phyloP scores from a whole-genome alignment of 164 flowering plant genomes.

The Sedum album region DNA sequence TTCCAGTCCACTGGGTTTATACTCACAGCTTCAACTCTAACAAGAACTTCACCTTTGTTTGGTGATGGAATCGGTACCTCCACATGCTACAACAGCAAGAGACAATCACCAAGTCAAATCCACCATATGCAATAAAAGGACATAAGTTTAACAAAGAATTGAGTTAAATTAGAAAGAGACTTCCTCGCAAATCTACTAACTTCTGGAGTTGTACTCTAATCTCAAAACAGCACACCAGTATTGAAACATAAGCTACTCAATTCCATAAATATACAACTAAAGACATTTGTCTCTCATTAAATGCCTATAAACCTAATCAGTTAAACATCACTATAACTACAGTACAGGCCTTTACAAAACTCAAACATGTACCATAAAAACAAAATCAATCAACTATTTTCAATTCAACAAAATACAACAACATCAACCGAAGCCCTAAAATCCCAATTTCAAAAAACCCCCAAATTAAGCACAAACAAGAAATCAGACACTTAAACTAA shows the following conservation, averaged over 20 bases:
- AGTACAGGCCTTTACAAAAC: background rate
- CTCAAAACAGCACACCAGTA: background rate
- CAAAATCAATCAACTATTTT: background rate
- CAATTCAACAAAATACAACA: background rate
- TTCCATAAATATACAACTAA: background rate
- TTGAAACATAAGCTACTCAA: background rate
- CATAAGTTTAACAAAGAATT: too few species aligned
- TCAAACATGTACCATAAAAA: background rate
- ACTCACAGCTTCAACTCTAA: too few species aligned
- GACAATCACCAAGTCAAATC: background rate
- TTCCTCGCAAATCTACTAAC: too few species aligned
- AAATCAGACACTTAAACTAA: background rate
- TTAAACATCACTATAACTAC: too few species aligned
- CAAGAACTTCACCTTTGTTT: too few species aligned
- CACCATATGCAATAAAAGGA: background rate
- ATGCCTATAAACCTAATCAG: too few species aligned
- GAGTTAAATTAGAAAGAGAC: too few species aligned
- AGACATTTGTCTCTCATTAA: too few species aligned
- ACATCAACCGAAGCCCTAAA: background rate
- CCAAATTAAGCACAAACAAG: background rate
- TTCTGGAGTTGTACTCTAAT: background rate
- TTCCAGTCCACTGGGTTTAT: too few species aligned
- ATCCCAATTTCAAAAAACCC: background rate
- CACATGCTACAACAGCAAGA: slow-evolving; percentile 45
- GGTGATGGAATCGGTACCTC: slow-evolving; percentile 21